Evolutionary conservation across 345 rosid species (phyloP), one percentile per base, ranked within the genome.

Genomic region (Excoecaria cochinchinensis): DNA sequence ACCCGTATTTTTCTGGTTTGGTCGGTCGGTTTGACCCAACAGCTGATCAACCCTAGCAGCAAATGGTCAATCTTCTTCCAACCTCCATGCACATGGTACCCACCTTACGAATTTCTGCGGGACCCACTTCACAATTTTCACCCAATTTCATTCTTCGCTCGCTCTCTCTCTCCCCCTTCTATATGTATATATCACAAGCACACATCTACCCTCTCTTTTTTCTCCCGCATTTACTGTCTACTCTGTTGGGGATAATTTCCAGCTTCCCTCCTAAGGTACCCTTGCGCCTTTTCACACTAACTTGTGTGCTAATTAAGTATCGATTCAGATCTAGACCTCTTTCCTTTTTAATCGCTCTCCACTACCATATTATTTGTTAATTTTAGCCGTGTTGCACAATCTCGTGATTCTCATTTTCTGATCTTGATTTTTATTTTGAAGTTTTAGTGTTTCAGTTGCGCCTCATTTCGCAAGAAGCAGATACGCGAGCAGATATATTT

Each of bases 191-290:
- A 22, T 10, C 4, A 14, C 17, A 10, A 8, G 6, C 13, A 60
- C 8, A 31, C 9, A 60, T 14, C 38, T 4, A 2, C 5, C 4
- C 3, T 3, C 8, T 15, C 25, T 5, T 3, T 53, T 36, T 19
- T 22, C 58, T 3, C 40, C 60, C 12, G 14, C n/a, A 3, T 46
- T 67, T 51, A 52, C 52, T 64, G 48, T 25, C 40, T 25, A 12
- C 17, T 38, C 64, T 8, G 42, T 67, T 36, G 31, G 31, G 58
- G 55, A 72, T 78, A 50, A 4, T 44, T 70, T 25, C 69, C 69
- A 60, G 70, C 74, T 67, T 64, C 81, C 51, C n/a, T 70, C 67
- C 66, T 1, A 46, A 59, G 86, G 86, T 76, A 80, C 24, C 5
- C 9, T 51, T n/a, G 1, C 3, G 39, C 12, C 0, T 44, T 6